Conservation (phyloP, 305 asterid genomes). For the Rubia balearica region DNA sequence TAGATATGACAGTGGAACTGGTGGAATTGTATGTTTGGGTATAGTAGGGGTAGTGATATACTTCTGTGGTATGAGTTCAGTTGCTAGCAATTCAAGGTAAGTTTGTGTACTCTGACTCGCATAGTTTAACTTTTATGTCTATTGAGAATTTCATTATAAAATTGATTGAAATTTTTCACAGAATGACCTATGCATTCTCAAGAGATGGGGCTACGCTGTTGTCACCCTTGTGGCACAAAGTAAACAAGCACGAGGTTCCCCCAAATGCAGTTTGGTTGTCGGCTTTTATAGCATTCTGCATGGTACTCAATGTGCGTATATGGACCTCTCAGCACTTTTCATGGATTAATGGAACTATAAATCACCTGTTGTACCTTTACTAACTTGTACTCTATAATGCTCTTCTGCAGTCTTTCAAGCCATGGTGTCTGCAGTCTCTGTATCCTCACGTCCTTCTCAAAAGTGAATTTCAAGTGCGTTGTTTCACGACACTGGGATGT, state of each 20-base stretch:
- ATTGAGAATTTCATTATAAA: background rate
- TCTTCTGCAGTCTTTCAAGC: too few species aligned
- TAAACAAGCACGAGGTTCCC: conserved; percentile 78
- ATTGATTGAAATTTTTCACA: conserved; percentile 14
- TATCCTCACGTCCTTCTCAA: too few species aligned
- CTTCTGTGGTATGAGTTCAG: conserved; percentile 94
- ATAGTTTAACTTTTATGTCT: background rate
- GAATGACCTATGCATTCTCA: conserved; percentile 96
- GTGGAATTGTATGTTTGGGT: conserved; percentile 71
- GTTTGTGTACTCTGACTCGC: background rate
- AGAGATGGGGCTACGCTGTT: conserved; percentile 97
- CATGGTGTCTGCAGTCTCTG: background rate
- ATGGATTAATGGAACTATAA: background rate
- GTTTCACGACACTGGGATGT: too few species aligned
- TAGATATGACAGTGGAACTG: conserved; percentile 70
- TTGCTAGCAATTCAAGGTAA: conserved; percentile 95
- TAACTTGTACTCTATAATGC: background rate
- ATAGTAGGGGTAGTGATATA: conserved; percentile 73
- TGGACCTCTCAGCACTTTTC: background rate
- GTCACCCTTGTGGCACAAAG: conserved; percentile 74
- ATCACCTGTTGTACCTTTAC: background rate
- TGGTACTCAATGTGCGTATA: conserved; percentile 68
- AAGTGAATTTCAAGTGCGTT: too few species aligned
- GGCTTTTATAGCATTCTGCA: conserved; percentile 76
- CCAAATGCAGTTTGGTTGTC: conserved; percentile 83